Evolutionary conservation across 108 stramenopile genomes (phyloP), one percentile per base, ranked within the genome.

Genomic region (Asterionellopsis glacialis): DNA sequence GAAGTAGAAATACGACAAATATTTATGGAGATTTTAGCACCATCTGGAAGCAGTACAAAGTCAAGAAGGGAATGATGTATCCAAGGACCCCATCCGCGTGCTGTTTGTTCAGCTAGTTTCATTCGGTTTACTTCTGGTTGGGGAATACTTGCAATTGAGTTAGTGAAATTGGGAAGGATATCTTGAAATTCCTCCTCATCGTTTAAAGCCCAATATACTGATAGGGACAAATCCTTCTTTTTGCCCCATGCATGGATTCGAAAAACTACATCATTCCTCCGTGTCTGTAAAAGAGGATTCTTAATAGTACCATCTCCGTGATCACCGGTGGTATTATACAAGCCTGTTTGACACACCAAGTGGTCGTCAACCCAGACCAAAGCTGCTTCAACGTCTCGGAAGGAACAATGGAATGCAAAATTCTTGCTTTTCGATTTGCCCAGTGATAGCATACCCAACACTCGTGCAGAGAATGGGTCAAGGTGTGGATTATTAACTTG

Each of bases 341-440:
- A 48, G 9, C 61, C 61, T 14, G 61, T 45, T 51, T 63, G 45
- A 49, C 61, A 63, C 12, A 63, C 48, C 19, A 63, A 39, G 44
- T 63, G 61, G 51, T 63, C 61, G 25, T 63, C 61, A 18, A 63
- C 13, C 45, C 42, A 63, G 22, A 63, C 14, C 6, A 63, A 51
- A 24, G 13, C 47, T 24, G 47, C 33, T 5, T 33, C 33, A 33
- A 33, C 33, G 7, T 33, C 7, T 33, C 33, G 33, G 7, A 33
- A 33, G 7, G 33, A 5, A 33, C 33, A 33, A 33, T 33, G 5
- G 33, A 33, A 33, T 33, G 33, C 33, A 33, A 33, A 33, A 5
- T 2, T 33, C 33, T 33, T 33, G 33, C 33, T 33, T 33, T 33
- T 33, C 33, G 33, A 33, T 33, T 33, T 33, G 7, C 5, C 33